A percentile compares a stretch with the other conserved stretches of the same genome.
phyloP scores from a whole-genome alignment of 805 yeast species.

The Saccharomyces kudriavzevii region DNA sequence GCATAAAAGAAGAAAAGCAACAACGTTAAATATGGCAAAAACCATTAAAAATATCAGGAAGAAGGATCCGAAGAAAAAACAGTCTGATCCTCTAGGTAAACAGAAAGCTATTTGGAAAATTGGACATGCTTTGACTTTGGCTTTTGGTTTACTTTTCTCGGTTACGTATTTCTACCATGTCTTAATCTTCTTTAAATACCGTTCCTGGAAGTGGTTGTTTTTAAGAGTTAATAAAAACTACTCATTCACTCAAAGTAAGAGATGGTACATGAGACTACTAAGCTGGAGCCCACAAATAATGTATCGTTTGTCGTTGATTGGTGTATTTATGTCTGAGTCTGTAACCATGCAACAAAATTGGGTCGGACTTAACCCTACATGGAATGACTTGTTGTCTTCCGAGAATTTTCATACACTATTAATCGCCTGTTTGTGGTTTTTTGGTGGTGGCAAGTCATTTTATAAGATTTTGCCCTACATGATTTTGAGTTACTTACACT shows the following conservation, averaged over 20 bases:
- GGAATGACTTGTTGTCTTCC: conserved; percentile 57
- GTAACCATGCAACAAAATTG: conserved; percentile 52
- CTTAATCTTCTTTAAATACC: conserved; percentile 23
- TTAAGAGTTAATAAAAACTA: conserved; percentile 19
- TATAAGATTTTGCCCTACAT: conserved; percentile 58
- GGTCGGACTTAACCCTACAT: conserved; percentile 52
- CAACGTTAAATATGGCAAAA: conserved; percentile 6
- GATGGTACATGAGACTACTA: conserved; percentile 18
- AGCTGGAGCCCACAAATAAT: conserved; percentile 39
- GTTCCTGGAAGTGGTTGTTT: conserved; percentile 30
- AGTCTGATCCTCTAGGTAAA: conserved; percentile 16
- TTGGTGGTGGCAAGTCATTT: conserved; percentile 56
- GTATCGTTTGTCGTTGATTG: conserved; percentile 50
- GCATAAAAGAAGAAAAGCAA: not conserved
- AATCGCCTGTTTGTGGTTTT: conserved; percentile 50
- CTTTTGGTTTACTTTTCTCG: conserved; percentile 21
- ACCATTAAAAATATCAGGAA: conserved; percentile 24
- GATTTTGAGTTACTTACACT: conserved; percentile 50
- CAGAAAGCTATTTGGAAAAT: conserved; percentile 23
- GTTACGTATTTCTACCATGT: conserved; percentile 22
- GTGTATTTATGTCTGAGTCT: conserved; percentile 45
- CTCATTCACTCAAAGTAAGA: conserved; percentile 11
- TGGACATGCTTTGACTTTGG: conserved; percentile 23
- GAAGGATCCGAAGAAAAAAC: conserved; percentile 12
- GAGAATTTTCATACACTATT: conserved; percentile 67